Conservation (phyloP, 2,329 filamentous ascomycete species). For the Botryosphaeria dothidea region DNA sequence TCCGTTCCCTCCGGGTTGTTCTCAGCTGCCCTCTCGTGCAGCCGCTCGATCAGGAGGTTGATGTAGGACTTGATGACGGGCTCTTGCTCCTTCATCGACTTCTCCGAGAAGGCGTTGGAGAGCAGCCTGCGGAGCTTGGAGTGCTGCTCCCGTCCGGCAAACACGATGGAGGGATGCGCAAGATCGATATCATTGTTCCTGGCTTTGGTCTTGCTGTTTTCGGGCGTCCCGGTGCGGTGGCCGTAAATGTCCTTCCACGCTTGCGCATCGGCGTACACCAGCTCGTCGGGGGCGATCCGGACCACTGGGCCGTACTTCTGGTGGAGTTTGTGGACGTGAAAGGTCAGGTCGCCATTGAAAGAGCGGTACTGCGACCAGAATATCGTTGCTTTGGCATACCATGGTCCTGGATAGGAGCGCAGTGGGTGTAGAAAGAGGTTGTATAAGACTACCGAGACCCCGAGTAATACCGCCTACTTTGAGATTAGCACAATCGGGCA, state of each 20-base stretch:
- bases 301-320: slow-evolving; percentile 45
- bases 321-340: slow-evolving; percentile 29
- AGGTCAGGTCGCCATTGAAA: slow-evolving; percentile 10
- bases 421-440: slow-evolving; percentile 47
- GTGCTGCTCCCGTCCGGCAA: slow-evolving; percentile 24
- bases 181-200: slow-evolving; percentile 10
- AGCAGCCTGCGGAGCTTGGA: slow-evolving; percentile 28
- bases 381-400: slow-evolving; percentile 30
- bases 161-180: background rate
- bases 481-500: no score
- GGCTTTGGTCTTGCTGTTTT: background rate
- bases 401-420: slow-evolving; percentile 43
- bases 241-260: slow-evolving; percentile 47
- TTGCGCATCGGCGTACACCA: slow-evolving; percentile 35
- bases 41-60: slow-evolving; percentile 28
- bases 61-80: slow-evolving; percentile 34
- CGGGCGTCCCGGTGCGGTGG: background rate
- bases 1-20: background rate
- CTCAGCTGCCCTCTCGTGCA: background rate
- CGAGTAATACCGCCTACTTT: background rate
- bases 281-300: slow-evolving; percentile 42
- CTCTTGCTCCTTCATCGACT: slow-evolving; percentile 32
- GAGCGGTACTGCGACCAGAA: slow-evolving; percentile 48
- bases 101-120: slow-evolving; percentile 34
- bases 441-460: slow-evolving; percentile 29